A percentile compares a stretch with the other conserved stretches of the same genome.
Evolutionary conservation across 2,329 filamentous ascomycete genomes (phyloP).

Genomic region (Lachnellula subtilissima): DNA sequence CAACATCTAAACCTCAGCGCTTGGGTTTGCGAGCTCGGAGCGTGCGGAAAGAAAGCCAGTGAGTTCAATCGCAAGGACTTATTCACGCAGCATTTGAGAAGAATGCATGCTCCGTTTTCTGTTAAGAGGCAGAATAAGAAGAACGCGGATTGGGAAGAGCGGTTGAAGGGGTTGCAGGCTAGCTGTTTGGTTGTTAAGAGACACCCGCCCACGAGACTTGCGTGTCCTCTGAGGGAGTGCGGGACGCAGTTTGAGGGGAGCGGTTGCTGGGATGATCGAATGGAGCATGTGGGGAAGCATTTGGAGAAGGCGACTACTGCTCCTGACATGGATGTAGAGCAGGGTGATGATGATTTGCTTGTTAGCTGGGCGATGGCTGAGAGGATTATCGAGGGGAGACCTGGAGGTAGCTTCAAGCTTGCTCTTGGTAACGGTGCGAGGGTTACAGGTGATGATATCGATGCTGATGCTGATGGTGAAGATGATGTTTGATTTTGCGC

Average conservation of each 20-base stretch:
- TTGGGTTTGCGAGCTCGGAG: slow-evolving; percentile 60
- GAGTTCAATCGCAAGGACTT: slow-evolving; percentile 86
- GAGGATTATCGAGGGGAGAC: slow-evolving; percentile 17
- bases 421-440: neutral
- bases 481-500: slow-evolving; percentile 9
- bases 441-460: slow-evolving; percentile 12
- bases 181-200: slow-evolving; percentile 59
- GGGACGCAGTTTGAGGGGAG: slow-evolving; percentile 51
- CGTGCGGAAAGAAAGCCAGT: slow-evolving; percentile 22
- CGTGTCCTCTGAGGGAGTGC: slow-evolving; percentile 62
- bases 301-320: slow-evolving; percentile 51
- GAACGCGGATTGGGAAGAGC: slow-evolving; percentile 43
- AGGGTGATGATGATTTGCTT: slow-evolving; percentile 17
- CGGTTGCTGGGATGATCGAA: slow-evolving; percentile 70
- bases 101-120: slow-evolving; percentile 67
- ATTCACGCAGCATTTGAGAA: slow-evolving; percentile 79
- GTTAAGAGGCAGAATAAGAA: slow-evolving; percentile 36
- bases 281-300: slow-evolving; percentile 85
- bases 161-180: slow-evolving; percentile 51
- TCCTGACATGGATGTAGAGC: neutral
- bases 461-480: slow-evolving; percentile 23
- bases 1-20: slow-evolving; percentile 73
- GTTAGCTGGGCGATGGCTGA: slow-evolving; percentile 20
- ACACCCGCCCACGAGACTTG: slow-evolving; percentile 53
- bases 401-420: slow-evolving; percentile 1